These are phyloP conservation scores for Tetrapisispora fleetii DNA, from an alignment of 805 yeast species.

Conservation along the genomic window DNA sequence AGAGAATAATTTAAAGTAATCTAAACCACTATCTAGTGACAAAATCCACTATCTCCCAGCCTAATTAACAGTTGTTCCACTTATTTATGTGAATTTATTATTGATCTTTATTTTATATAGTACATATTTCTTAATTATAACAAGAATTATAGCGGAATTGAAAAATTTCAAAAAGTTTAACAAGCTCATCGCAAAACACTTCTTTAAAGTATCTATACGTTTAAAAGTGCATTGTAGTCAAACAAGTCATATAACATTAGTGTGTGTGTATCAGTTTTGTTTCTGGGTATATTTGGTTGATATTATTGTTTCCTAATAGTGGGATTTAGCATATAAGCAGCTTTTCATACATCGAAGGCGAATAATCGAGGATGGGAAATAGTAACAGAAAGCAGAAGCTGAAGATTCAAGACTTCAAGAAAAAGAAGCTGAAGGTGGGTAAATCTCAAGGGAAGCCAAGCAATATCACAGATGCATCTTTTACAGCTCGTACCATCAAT, in stretches of 20 bases:
- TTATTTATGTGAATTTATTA: too few species aligned
- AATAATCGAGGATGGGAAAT: conserved; percentile 22
- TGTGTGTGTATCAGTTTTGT: too few species aligned
- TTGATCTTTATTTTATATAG: background rate
- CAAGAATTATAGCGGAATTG: background rate
- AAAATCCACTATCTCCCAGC: too few species aligned
- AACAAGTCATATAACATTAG: too few species aligned
- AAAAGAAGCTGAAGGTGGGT: conserved; percentile 78
- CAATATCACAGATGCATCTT: conserved; percentile 79
- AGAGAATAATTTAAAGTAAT: too few species aligned
- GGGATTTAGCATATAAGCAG: too few species aligned
- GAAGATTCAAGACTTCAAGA: conserved; percentile 40
- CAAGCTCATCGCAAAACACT: conserved; percentile 13
- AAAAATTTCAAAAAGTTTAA: conserved; percentile 2
- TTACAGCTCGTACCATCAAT: conserved; percentile 47
- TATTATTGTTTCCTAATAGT: too few species aligned
- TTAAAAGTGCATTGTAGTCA: background rate
- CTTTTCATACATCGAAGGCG: too few species aligned
- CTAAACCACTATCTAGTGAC: too few species aligned
- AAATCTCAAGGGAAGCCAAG: conserved; percentile 62
- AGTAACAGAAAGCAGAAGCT: conserved; percentile 29
- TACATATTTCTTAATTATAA: background rate
- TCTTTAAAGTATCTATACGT: conserved; percentile 3
- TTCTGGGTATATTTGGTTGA: too few species aligned
- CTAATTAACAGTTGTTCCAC: too few species aligned